Evolutionary conservation across 768 basidiomycete species (phyloP).

Genomic region (Boletus insuetus): DNA sequence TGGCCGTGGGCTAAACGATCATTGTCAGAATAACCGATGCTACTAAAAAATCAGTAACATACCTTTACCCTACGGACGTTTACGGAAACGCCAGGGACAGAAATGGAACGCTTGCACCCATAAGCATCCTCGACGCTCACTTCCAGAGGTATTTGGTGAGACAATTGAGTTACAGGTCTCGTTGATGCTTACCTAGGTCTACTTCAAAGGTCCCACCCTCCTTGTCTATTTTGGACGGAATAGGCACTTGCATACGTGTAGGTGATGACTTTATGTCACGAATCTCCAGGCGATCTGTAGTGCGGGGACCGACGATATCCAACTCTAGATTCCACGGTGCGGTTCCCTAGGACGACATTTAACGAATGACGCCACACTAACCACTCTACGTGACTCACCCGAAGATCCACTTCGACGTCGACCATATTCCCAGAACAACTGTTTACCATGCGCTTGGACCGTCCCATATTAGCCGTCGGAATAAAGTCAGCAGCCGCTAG

Average conservation of each 20-base stretch:
- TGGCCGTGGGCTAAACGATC: conserved; percentile 68
- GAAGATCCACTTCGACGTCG: conserved; percentile 76
- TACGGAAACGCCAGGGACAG: conserved; percentile 75
- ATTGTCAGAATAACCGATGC: not conserved
- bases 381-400: conserved; percentile 42
- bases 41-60: conserved; percentile 15
- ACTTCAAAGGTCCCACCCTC: conserved; percentile 80
- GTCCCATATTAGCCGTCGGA: conserved; percentile 35
- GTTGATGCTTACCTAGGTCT: conserved; percentile 54
- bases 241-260: conserved; percentile 59
- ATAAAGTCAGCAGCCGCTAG: conserved; percentile 76
- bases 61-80: conserved; percentile 83
- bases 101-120: conserved; percentile 76
- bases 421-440: conserved; percentile 80
- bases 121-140: conserved; percentile 86
- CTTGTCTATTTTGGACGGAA: conserved; percentile 61
- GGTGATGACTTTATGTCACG: conserved; percentile 52
- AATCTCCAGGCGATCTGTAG: conserved; percentile 57
- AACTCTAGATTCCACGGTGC: conserved; percentile 88
- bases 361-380: not conserved
- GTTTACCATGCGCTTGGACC: conserved; percentile 56
- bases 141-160: conserved; percentile 27
- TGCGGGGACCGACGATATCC: conserved; percentile 72
- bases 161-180: not conserved
- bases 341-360: conserved; percentile 56